Conservation (phyloP, 805 yeast species). For the Barnettozyma sucrosica region DNA sequence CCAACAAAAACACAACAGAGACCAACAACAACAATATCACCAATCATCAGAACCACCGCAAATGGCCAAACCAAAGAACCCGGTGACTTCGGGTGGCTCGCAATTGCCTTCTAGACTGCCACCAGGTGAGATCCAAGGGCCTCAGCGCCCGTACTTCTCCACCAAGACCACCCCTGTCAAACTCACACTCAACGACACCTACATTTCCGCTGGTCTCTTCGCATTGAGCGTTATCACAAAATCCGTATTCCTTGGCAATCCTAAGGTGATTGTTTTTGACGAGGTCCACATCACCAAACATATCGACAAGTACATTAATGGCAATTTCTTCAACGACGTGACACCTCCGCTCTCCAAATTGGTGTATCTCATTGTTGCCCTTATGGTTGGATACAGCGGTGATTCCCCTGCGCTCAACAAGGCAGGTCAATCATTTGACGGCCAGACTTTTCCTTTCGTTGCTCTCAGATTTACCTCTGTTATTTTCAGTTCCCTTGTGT, state of each 20-base stretch:
- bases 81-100: not conserved
- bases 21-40: not conserved
- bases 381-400: constrained; percentile 47
- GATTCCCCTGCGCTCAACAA: constrained; percentile 12
- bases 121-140: constrained; percentile 30
- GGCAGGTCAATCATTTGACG: constrained; percentile 14
- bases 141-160: constrained; percentile 27
- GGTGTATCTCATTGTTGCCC: constrained; percentile 49
- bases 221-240: constrained; percentile 25
- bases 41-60: not conserved
- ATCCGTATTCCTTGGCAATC: constrained; percentile 30
- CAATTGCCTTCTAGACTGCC: constrained; percentile 11
- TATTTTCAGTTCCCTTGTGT: constrained; percentile 45
- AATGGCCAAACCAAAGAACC: constrained; percentile 14
- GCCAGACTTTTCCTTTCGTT: constrained; percentile 39
- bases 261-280: constrained; percentile 41
- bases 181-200: constrained; percentile 16
- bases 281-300: constrained; percentile 39
- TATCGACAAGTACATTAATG: constrained; percentile 42
- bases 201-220: constrained; percentile 17
- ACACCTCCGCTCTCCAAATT: constrained; percentile 69
- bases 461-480: constrained; percentile 55
- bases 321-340: constrained; percentile 61
- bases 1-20: not conserved
- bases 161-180: constrained; percentile 21